phyloP scores from a whole-genome alignment of 2,329 filamentous ascomycete species.

The Claviceps humidiphila region DNA sequence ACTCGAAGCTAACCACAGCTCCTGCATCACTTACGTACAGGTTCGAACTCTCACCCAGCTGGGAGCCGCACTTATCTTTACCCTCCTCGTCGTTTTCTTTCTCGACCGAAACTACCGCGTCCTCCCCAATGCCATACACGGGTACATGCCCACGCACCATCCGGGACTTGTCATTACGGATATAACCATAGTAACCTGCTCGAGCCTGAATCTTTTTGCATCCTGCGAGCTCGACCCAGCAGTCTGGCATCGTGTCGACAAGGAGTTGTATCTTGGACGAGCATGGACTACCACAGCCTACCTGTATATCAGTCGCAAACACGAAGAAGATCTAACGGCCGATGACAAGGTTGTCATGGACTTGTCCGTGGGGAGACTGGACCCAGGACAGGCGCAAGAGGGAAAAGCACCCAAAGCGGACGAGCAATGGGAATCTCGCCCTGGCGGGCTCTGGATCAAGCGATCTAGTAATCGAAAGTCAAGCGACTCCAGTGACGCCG shows the following conservation, averaged over 20 bases:
- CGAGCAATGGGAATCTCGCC: conserved; percentile 64
- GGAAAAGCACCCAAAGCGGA: conserved; percentile 20
- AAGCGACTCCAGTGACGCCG: conserved; percentile 58
- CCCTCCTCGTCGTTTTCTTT: conserved; percentile 61
- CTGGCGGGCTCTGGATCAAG: conserved; percentile 71
- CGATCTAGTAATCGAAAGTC: conserved; percentile 58
- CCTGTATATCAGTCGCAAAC: conserved; percentile 69
- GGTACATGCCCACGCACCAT: conserved; percentile 74
- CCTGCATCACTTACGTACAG: conserved; percentile 22
- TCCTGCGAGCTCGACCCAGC: conserved; percentile 61
- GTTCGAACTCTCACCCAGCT: conserved; percentile 65
- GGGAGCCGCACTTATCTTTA: conserved; percentile 47
- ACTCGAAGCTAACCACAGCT: background rate
- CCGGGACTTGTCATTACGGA: conserved; percentile 77
- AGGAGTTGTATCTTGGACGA: conserved; percentile 70
- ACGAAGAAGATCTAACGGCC: conserved; percentile 65
- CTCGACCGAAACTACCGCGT: conserved; percentile 83
- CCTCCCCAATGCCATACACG: conserved; percentile 73
- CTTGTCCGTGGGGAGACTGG: conserved; percentile 57
- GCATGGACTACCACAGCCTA: conserved; percentile 67
- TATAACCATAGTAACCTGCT: conserved; percentile 65
- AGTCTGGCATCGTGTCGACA: conserved; percentile 72
- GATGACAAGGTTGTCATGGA: conserved; percentile 72
- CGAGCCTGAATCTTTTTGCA: conserved; percentile 58
- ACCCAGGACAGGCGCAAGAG: conserved; percentile 36